Percentiles rank a stretch among this genome's conserved stretches.
Evolutionary conservation across 352 stramenopile genomes (phyloP).

Genomic region (Vaucheria bursata): DNA sequence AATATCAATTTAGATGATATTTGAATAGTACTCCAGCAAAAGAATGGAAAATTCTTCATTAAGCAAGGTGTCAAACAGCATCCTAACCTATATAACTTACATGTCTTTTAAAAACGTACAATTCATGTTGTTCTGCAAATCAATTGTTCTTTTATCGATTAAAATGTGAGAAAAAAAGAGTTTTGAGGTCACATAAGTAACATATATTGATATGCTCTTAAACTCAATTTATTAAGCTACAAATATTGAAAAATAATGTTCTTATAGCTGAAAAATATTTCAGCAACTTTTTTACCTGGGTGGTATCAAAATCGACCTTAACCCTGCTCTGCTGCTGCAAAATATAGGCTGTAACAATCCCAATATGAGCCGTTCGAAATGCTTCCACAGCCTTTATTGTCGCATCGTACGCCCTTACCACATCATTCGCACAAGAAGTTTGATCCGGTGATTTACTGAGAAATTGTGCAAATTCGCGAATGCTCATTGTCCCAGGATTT

Average conservation of each 20-base stretch:
- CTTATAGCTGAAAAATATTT: not conserved
- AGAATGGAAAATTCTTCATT: too few relatives aligned
- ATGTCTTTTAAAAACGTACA: too few relatives aligned
- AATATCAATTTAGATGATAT: too few relatives aligned
- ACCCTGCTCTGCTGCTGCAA: slow-evolving; percentile 24
- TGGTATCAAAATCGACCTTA: not conserved
- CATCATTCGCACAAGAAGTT: not conserved
- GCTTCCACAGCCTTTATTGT: not conserved
- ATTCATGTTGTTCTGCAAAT: not conserved
- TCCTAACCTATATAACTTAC: too few relatives aligned
- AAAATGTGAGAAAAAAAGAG: too few relatives aligned
- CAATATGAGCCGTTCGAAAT: slow-evolving; percentile 24
- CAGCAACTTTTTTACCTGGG: too few relatives aligned
- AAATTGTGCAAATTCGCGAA: not conserved
- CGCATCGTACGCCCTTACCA: not conserved
- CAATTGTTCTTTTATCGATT: too few relatives aligned
- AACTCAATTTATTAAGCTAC: too few relatives aligned
- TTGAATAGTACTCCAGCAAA: too few relatives aligned
- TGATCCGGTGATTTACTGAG: not conserved
- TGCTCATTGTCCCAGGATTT: not conserved
- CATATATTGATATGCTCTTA: too few relatives aligned
- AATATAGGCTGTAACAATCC: slow-evolving; percentile 41
- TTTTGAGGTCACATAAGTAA: too few relatives aligned
- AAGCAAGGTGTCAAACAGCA: too few relatives aligned
- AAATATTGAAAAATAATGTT: not conserved